phyloP scores from a whole-genome alignment of 495 filamentous ascomycete genomes.

The Talaromyces proteolyticus region DNA sequence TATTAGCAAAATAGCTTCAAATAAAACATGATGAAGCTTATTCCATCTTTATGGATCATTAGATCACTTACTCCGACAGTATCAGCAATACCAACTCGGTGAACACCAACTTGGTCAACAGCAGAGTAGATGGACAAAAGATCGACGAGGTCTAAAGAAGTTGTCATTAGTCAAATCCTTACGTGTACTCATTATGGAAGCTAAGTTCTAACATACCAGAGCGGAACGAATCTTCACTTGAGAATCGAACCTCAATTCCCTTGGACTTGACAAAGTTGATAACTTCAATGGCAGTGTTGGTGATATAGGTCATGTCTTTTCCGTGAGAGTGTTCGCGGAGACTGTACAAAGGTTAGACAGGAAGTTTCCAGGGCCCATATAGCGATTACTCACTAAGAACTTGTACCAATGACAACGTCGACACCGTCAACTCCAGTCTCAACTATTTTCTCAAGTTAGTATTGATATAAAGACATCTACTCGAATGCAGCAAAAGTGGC shows the following conservation, averaged over 20 bases:
- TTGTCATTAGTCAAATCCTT: no score
- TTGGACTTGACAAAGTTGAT: slow-evolving; percentile 91
- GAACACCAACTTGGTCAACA: slow-evolving; percentile 74
- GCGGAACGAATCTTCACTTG: slow-evolving; percentile 77
- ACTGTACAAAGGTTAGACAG: slow-evolving; percentile 2
- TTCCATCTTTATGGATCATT: no score
- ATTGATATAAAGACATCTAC: no score
- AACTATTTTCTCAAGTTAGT: no score
- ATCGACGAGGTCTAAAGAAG: slow-evolving; percentile 73
- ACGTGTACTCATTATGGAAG: no score
- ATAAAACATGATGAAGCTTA: no score
- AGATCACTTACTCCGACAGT: slow-evolving; percentile 60
- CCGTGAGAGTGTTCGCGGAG: slow-evolving; percentile 90
- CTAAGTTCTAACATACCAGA: slow-evolving; percentile 23
- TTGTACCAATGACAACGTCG: slow-evolving; percentile 93
- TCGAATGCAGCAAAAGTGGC: no score
- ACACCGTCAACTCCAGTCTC: slow-evolving; percentile 76
- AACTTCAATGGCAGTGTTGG: slow-evolving; percentile 87
- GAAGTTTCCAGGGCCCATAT: background rate
- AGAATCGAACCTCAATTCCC: slow-evolving; percentile 77
- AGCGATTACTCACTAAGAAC: slow-evolving; percentile 46
- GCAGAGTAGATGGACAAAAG: slow-evolving; percentile 71
- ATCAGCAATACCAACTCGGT: slow-evolving; percentile 80
- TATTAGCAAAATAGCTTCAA: background rate
- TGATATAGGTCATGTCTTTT: slow-evolving; percentile 91